Conservation (phyloP, 1,139 yeast genomes). For the Pichia sp. region DNA sequence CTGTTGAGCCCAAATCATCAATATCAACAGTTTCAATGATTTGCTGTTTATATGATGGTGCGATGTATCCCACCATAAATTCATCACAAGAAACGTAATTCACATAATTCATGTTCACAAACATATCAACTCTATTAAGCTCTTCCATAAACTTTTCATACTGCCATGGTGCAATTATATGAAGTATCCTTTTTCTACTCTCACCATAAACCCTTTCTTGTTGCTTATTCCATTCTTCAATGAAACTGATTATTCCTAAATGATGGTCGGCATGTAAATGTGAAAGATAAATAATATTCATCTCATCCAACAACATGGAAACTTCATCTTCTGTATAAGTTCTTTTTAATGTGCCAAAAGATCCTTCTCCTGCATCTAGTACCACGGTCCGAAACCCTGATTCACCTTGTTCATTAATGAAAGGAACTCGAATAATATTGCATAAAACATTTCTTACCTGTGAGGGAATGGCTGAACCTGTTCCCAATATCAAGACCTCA, state of each 20-base stretch:
- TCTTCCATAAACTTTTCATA: conserved; percentile 61
- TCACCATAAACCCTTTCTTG: conserved; percentile 13
- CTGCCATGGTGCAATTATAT: conserved; percentile 70
- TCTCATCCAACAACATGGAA: conserved; percentile 43
- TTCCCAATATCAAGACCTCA: conserved; percentile 76
- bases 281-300: conserved; percentile 63
- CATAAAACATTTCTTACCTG: conserved; percentile 79
- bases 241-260: conserved; percentile 66
- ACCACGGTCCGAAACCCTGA: conserved; percentile 39
- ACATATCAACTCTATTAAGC: conserved; percentile 45
- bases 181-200: conserved; percentile 28
- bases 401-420: conserved; percentile 24
- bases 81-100: conserved; percentile 64
- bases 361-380: conserved; percentile 92
- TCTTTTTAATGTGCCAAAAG: conserved; percentile 66
- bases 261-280: conserved; percentile 98
- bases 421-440: conserved; percentile 66
- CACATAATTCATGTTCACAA: conserved; percentile 36
- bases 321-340: conserved; percentile 44
- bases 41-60: conserved; percentile 18
- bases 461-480: conserved; percentile 91
- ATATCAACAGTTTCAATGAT: conserved; percentile 17
- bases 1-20: conserved; percentile 8
- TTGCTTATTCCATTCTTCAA: conserved; percentile 57
- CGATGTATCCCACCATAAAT: conserved; percentile 30